phyloP scores from a whole-genome alignment of 164 flowering plant genomes.

The Stephania yunnanensis region DNA sequence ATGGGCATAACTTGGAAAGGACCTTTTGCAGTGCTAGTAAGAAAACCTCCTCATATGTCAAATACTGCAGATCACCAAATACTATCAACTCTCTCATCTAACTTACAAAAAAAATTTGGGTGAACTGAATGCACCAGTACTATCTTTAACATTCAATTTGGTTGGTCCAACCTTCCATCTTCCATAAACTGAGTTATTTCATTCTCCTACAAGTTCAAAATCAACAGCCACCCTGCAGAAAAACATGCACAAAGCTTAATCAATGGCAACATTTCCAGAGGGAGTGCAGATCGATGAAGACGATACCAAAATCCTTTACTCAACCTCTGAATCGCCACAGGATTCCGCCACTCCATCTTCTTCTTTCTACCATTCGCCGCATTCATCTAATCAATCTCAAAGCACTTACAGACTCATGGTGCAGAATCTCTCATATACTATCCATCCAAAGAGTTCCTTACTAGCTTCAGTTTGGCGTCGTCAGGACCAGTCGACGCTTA shows the following conservation, averaged over 20 bases:
- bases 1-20: neutral
- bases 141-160: constrained; percentile 9
- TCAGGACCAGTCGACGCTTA: constrained; percentile 18
- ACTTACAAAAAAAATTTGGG: neutral
- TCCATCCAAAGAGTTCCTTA: constrained; percentile 19
- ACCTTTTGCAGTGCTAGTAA: neutral
- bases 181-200: constrained; percentile 7
- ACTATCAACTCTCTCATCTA: constrained; percentile 19
- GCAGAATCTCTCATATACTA: constrained; percentile 52
- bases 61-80: constrained; percentile 33
- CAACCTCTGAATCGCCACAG: constrained; percentile 52
- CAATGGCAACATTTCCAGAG: constrained; percentile 43
- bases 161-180: constrained; percentile 36
- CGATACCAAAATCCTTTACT: constrained; percentile 49
- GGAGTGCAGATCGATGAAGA: constrained; percentile 33
- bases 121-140: neutral
- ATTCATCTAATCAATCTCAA: constrained; percentile 22
- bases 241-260: neutral
- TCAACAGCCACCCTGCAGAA: neutral
- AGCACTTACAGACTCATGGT: constrained; percentile 32
- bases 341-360: constrained; percentile 50
- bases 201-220: constrained; percentile 1
- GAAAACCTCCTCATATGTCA: neutral
- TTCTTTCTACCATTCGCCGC: constrained; percentile 39
- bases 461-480: constrained; percentile 15